These are phyloP conservation scores for Heterobasidion irregulare DNA, from an alignment of 1,284 basidiomycete genomes.

Conservation along the genomic window DNA sequence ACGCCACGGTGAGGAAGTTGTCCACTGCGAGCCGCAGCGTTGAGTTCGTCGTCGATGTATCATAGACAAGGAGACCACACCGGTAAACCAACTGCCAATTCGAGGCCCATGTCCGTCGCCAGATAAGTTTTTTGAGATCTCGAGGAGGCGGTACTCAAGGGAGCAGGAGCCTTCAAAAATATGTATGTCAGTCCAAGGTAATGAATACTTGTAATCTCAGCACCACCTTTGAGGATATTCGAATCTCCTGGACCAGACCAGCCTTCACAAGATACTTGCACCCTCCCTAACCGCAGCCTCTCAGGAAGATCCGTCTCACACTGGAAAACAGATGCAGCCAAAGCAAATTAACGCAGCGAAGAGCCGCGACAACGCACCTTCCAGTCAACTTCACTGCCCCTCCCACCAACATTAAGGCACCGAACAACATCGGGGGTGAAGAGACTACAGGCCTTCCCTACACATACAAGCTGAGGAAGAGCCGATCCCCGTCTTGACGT, in stretches of 20 bases:
- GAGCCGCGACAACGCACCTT: conserved; percentile 37
- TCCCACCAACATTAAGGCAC: conserved; percentile 73
- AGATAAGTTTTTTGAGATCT: conserved; percentile 41
- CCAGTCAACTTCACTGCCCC: conserved; percentile 77
- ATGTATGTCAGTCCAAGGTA: not conserved
- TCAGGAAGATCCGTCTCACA: conserved; percentile 88
- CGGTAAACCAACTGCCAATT: conserved; percentile 5
- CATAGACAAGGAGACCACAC: conserved; percentile 8
- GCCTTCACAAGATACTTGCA: conserved; percentile 86
- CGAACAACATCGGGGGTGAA: conserved; percentile 84
- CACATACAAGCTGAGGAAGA: conserved; percentile 73
- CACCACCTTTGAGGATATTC: conserved; percentile 73
- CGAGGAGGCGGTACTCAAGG: conserved; percentile 71
- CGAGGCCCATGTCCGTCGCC: not conserved
- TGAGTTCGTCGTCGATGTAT: conserved; percentile 8
- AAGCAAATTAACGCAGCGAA: not conserved
- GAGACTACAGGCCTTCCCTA: conserved; percentile 68
- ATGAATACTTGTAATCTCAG: not conserved
- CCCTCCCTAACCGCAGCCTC: conserved; percentile 70
- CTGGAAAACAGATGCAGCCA: conserved; percentile 24
- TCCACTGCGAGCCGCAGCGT: conserved; percentile 13
- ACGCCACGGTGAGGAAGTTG: conserved; percentile 7
- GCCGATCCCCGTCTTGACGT: conserved; percentile 56
- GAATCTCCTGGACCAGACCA: conserved; percentile 76
- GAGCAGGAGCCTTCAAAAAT: conserved; percentile 64